Conservation (phyloP, 306 rosid species). For the Vigna radiata region DNA sequence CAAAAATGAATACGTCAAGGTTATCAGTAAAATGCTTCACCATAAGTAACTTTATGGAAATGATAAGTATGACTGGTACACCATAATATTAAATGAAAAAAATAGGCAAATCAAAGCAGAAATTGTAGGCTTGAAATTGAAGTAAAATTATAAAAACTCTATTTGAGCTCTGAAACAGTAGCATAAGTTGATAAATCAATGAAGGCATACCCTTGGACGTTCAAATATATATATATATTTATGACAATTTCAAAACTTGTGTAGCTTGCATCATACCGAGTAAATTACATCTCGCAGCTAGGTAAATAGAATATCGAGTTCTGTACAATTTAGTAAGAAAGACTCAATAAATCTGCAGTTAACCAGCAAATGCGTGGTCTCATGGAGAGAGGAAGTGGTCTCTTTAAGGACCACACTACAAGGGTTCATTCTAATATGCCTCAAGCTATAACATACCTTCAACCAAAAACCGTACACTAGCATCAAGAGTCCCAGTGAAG, state of each 20-base stretch:
- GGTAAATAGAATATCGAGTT: conserved; percentile 44
- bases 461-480: conserved; percentile 42
- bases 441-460: conserved; percentile 42
- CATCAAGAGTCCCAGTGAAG: conserved; percentile 37
- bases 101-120: background rate
- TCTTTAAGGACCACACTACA: conserved; percentile 41
- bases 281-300: conserved; percentile 50
- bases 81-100: background rate
- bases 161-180: background rate
- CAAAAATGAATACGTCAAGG: background rate
- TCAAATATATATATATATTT: conserved; percentile 37
- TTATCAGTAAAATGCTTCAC: background rate
- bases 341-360: conserved; percentile 37
- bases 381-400: conserved; percentile 37
- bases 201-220: conserved; percentile 26
- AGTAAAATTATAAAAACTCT: background rate
- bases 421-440: conserved; percentile 43
- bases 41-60: background rate
- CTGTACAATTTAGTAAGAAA: conserved; percentile 54
- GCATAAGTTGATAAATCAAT: conserved; percentile 19
- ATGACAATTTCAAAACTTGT: conserved; percentile 43
- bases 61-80: background rate
- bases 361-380: conserved; percentile 37
- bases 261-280: conserved; percentile 43
- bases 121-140: background rate